Percentiles rank a stretch among this genome's conserved stretches.
phyloP scores from a whole-genome alignment of 23 red algal genomes.

The Gracilaria caudata region DNA sequence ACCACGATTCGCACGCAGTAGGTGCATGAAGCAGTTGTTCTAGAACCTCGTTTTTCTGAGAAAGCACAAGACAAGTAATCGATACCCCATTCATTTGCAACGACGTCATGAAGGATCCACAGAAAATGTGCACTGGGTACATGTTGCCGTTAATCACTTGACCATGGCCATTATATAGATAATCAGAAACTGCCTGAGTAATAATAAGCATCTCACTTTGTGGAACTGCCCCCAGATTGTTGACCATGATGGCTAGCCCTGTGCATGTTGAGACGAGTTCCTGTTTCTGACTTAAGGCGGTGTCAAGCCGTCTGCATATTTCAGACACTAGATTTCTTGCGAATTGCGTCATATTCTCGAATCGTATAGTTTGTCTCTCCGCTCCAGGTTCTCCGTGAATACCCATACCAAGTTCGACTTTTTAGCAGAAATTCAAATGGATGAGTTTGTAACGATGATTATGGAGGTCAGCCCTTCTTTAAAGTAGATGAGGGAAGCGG shows the following conservation, averaged over 20 bases:
- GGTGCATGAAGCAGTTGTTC: constrained; percentile 37
- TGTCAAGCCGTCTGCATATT: constrained; percentile 36
- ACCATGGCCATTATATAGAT: constrained; percentile 25
- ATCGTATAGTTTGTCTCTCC: neutral
- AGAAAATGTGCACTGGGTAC: constrained; percentile 39
- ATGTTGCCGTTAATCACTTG: constrained; percentile 30
- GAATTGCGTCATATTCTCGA: neutral
- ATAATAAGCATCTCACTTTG: constrained; percentile 71
- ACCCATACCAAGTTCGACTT: constrained; percentile 76
- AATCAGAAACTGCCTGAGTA: constrained; percentile 26
- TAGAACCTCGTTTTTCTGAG: constrained; percentile 15
- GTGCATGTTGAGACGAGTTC: neutral
- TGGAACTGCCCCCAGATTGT: constrained; percentile 79
- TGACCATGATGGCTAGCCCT: constrained; percentile 61
- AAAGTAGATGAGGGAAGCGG: neutral
- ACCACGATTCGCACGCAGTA: constrained; percentile 29
- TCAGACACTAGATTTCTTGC: constrained; percentile 10
- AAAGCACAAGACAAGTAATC: constrained; percentile 42
- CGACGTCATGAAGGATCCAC: constrained; percentile 66
- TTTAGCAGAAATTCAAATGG: neutral
- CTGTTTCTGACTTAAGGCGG: neutral
- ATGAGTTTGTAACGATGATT: neutral
- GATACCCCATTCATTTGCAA: constrained; percentile 69
- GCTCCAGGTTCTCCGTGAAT: constrained; percentile 76
- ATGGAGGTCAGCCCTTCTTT: neutral